Conservation (phyloP, 495 filamentous ascomycete genomes). For the Aspergillus kassunensis region DNA sequence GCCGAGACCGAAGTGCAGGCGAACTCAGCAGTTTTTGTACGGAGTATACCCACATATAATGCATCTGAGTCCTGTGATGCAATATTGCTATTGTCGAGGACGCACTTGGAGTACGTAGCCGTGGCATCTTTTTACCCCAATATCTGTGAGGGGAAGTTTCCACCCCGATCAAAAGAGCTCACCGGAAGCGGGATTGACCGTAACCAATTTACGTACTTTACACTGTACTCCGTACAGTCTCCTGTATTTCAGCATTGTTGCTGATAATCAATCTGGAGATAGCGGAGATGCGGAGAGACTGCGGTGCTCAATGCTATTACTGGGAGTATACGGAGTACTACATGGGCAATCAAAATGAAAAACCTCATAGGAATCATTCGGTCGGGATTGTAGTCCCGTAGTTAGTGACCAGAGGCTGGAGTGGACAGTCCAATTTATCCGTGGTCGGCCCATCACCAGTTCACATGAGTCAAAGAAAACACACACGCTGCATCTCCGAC, state of each 20-base stretch:
- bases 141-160: slow-evolving; percentile 34
- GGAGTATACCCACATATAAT: no score
- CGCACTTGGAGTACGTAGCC: neutral
- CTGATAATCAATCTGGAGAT: slow-evolving; percentile 2
- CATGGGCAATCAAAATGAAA: no score
- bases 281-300: slow-evolving; percentile 5
- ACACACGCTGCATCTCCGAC: slow-evolving; percentile 31
- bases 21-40: no score
- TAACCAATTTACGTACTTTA: no score
- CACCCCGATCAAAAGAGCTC: slow-evolving; percentile 27
- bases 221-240: no score
- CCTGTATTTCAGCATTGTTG: neutral
- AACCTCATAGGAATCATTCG: no score
- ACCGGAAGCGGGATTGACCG: slow-evolving; percentile 23
- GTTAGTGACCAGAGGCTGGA: neutral
- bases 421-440: neutral
- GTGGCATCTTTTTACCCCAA: slow-evolving; percentile 38
- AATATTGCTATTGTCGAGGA: no score
- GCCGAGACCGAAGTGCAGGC: neutral
- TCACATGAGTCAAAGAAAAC: slow-evolving; percentile 44
- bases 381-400: neutral
- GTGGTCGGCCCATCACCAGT: slow-evolving; percentile 12
- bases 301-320: no score
- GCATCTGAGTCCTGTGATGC: no score
- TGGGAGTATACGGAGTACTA: neutral